Conservation (phyloP, 2,329 filamentous ascomycete species). For the Capronia coronata region DNA sequence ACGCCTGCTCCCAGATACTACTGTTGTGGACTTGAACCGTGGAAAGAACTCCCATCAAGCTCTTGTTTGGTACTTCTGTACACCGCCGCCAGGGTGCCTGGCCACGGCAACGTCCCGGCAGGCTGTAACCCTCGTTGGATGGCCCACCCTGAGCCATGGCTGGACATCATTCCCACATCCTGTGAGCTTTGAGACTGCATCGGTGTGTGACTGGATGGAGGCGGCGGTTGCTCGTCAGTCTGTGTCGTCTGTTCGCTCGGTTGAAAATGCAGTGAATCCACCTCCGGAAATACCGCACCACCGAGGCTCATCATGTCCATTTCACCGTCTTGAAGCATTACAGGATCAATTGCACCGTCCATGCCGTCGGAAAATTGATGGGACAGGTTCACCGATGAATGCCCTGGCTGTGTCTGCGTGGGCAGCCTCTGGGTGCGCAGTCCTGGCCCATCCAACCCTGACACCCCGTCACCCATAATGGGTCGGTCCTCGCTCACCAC, state of each 20-base stretch:
- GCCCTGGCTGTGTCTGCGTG: background rate
- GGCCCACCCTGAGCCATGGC: constrained; percentile 5
- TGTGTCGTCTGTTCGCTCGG: background rate
- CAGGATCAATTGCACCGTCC: constrained; percentile 6
- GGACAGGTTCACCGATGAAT: background rate
- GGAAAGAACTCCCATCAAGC: constrained; percentile 3
- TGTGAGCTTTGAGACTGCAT: background rate
- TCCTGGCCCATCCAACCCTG: constrained; percentile 1
- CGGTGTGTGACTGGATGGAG: background rate
- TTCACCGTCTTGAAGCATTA: constrained; percentile 10
- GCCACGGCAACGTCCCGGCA: constrained; percentile 14
- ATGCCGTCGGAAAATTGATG: constrained; percentile 1
- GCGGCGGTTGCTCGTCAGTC: background rate
- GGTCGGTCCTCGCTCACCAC: background rate
- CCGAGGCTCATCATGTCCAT: constrained; percentile 3
- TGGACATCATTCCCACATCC: background rate
- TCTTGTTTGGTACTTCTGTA: background rate
- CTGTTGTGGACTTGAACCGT: background rate
- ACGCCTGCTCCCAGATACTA: background rate
- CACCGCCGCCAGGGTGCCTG: constrained; percentile 18
- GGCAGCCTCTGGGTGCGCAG: background rate
- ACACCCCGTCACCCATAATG: background rate
- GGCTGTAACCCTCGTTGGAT: background rate
- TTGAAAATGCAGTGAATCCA: constrained; percentile 3
- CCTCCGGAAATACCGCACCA: constrained; percentile 5